These are phyloP conservation scores for Pouteria glomerata DNA, from an alignment of 148 eudicot genomes.

Conservation along the genomic window DNA sequence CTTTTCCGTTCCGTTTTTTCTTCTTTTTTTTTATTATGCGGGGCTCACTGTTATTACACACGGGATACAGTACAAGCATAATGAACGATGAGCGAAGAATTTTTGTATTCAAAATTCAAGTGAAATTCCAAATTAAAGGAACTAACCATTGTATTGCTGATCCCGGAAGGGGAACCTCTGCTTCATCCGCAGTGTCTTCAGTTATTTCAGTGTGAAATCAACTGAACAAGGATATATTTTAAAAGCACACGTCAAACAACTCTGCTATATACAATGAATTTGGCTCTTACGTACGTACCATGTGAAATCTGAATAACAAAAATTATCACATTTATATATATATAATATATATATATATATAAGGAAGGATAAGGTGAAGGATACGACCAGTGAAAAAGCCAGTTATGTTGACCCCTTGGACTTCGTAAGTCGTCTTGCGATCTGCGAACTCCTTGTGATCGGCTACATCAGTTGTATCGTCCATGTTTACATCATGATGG, in stretches of 20 bases:
- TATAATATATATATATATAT: too few relatives aligned
- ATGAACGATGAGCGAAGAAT: background rate
- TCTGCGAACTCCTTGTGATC: slow-evolving; percentile 58
- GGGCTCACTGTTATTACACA: background rate
- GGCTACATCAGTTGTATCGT: slow-evolving; percentile 58
- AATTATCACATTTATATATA: background rate
- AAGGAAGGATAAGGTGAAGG: background rate
- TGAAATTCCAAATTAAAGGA: background rate
- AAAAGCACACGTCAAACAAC: background rate
- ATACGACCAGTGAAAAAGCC: slow-evolving; percentile 61
- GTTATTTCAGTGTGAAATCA: slow-evolving; percentile 89
- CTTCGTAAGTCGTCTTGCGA: slow-evolving; percentile 69
- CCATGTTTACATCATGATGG: slow-evolving; percentile 65
- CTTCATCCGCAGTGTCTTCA: slow-evolving; percentile 67
- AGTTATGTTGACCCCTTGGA: slow-evolving; percentile 64
- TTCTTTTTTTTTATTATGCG: too few relatives aligned
- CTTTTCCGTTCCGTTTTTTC: too few relatives aligned
- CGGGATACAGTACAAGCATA: background rate
- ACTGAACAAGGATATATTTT: slow-evolving; percentile 41
- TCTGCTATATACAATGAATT: background rate
- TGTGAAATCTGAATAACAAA: background rate
- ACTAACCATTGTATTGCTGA: slow-evolving; percentile 37
- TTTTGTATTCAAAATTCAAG: background rate
- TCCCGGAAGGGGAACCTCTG: slow-evolving; percentile 79
- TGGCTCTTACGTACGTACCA: background rate